A percentile compares a stretch with the other conserved stretches of the same genome.
These are phyloP conservation scores for Chalaropsis ovoidea DNA, from an alignment of 2,329 filamentous ascomycete species.

Conservation along the genomic window DNA sequence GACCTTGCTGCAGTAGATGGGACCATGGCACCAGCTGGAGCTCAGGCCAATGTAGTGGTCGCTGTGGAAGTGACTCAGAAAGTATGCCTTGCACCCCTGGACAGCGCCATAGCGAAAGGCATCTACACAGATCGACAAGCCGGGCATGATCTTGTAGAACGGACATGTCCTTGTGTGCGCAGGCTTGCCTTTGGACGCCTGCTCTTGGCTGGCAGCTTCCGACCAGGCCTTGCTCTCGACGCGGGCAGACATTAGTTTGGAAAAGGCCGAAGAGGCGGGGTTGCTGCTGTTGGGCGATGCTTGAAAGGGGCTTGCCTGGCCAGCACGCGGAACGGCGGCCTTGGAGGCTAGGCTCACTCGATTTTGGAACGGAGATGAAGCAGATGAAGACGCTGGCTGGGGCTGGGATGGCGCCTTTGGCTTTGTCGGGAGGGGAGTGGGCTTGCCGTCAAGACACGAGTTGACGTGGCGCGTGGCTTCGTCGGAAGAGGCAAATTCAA, in stretches of 20 bases:
- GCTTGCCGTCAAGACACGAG: slow-evolving; percentile 75
- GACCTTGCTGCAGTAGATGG: slow-evolving; percentile 90
- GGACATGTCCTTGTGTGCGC: slow-evolving; percentile 86
- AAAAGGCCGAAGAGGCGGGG: slow-evolving; percentile 62
- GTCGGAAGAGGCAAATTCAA: slow-evolving; percentile 35
- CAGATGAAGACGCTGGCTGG: neutral
- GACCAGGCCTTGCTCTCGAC: slow-evolving; percentile 88
- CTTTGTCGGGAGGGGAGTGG: slow-evolving; percentile 44
- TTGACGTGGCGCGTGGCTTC: slow-evolving; percentile 82
- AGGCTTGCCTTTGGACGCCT: slow-evolving; percentile 68
- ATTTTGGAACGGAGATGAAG: slow-evolving; percentile 31
- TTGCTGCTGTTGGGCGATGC: slow-evolving; percentile 31
- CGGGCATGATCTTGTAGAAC: slow-evolving; percentile 97
- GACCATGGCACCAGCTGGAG: slow-evolving; percentile 79
- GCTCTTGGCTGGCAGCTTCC: slow-evolving; percentile 68
- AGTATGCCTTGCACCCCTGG: slow-evolving; percentile 85
- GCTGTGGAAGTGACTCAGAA: slow-evolving; percentile 94
- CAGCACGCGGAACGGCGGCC: slow-evolving; percentile 62
- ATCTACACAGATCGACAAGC: slow-evolving; percentile 86
- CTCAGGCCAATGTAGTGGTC: slow-evolving; percentile 93
- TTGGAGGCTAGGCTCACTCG: slow-evolving; percentile 53
- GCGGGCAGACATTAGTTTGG: slow-evolving; percentile 84
- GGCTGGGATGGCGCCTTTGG: slow-evolving; percentile 19
- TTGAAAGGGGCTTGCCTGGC: slow-evolving; percentile 67
- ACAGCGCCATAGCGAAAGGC: slow-evolving; percentile 93